Evolutionary conservation across 1,139 yeast genomes (phyloP), one percentile per base, ranked within the genome.

Genomic region (Candida sojae): DNA sequence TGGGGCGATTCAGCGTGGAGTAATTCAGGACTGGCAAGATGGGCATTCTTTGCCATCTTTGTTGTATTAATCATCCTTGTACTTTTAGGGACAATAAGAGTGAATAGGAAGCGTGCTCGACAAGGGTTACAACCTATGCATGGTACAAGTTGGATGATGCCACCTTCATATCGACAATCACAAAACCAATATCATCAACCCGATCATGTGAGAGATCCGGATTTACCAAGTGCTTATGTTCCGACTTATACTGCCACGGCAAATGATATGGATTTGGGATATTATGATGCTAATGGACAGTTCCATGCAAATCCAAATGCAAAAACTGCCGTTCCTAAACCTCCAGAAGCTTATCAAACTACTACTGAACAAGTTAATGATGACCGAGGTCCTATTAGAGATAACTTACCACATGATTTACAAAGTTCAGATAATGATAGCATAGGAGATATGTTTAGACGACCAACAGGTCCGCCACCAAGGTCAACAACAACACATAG

Each of bases 121-220:
- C 66, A 70, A 37, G 97, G 97, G 5, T 71, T 74, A 37, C 76
- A 75, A 30, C 97, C 97, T 0, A 73, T 90, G 4, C 77, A 83
- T 50, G 96, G 96, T 7, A 90, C 97, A 0, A 82, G 89, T 8
- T 91, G 97, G 95, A 80, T 91, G 77, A 86, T 96, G 0, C 97
- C 97, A 4, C 96, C 97, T 0, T 76, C 87, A n/a, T 90, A 91
- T 62, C 67, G 77, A 51, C 93, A 86, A 59, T 80, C 93, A 3
- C 90, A 88, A 58, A 74, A 73, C 48, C 85, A 82, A 49, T 82
- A 84, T 57, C 74, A 75, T 44, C 77, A 71, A 48, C 75, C 77
- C 0, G 61, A 64, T 29, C 56, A 58, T 35, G 43, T 55, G 10
- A 59, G 73, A 35, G 71, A 75, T 42, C 69, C 68, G 0, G 77